Conservation (phyloP, 352 stramenopile species). For the Pythium sukuiense region DNA sequence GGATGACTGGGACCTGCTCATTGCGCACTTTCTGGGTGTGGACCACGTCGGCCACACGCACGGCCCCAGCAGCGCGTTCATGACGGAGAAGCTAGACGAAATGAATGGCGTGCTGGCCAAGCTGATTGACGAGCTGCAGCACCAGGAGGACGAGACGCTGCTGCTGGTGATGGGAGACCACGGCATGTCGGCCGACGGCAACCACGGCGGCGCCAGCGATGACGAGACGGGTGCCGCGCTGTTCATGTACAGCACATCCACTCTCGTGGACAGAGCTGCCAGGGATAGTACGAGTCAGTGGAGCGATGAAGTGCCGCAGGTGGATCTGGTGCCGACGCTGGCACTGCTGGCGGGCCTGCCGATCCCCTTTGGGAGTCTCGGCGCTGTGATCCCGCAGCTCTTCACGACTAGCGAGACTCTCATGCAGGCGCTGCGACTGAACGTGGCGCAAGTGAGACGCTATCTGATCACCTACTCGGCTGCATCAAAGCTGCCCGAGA, state of each 20-base stretch:
- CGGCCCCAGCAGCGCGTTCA: slow-evolving; percentile 92
- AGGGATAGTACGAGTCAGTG: background rate
- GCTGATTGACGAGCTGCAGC: slow-evolving; percentile 63
- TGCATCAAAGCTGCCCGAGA: slow-evolving; percentile 62
- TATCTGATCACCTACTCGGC: slow-evolving; percentile 73
- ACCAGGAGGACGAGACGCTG: slow-evolving; percentile 60
- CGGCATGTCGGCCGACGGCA: slow-evolving; percentile 98
- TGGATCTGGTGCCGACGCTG: slow-evolving; percentile 97
- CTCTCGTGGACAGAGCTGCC: slow-evolving; percentile 31
- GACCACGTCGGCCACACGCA: slow-evolving; percentile 99
- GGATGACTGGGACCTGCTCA: slow-evolving; percentile 76
- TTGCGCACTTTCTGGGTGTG: slow-evolving; percentile 91
- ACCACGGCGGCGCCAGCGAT: slow-evolving; percentile 96
- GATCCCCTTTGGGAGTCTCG: slow-evolving; percentile 96
- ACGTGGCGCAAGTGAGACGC: slow-evolving; percentile 81
- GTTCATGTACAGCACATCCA: slow-evolving; percentile 88
- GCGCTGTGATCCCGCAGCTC: slow-evolving; percentile 91
- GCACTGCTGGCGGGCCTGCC: slow-evolving; percentile 92
- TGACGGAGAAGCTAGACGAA: slow-evolving; percentile 94
- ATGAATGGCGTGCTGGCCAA: slow-evolving; percentile 92
- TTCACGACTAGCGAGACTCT: slow-evolving; percentile 61
- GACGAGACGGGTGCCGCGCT: slow-evolving; percentile 95
- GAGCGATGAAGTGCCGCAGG: slow-evolving; percentile 79
- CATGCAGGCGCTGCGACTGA: slow-evolving; percentile 73
- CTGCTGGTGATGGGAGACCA: slow-evolving; percentile 97